These are phyloP conservation scores for Trichoderma koningiopsis DNA, from an alignment of 2,329 filamentous ascomycete genomes.

Conservation along the genomic window DNA sequence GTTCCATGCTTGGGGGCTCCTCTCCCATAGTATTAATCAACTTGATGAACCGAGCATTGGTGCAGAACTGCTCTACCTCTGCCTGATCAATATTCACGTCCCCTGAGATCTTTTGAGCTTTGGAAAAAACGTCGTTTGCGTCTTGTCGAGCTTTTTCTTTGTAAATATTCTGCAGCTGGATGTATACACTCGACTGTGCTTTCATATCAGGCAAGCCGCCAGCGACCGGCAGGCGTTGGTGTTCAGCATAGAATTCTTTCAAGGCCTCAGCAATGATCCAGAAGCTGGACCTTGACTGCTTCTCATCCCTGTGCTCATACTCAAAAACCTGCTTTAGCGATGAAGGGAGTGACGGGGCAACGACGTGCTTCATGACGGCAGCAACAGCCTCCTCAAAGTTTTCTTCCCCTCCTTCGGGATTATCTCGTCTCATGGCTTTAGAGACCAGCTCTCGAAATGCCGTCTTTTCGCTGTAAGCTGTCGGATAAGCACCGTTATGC, in stretches of 20 bases:
- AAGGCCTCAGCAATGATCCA: constrained; percentile 88
- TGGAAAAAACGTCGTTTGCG: constrained; percentile 69
- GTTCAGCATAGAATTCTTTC: constrained; percentile 71
- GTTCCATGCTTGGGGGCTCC: constrained; percentile 51
- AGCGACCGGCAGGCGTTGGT: constrained; percentile 76
- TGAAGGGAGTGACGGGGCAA: constrained; percentile 65
- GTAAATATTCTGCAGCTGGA: constrained; percentile 89
- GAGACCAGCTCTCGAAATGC: constrained; percentile 75
- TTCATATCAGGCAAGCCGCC: constrained; percentile 97
- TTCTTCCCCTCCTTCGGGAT: constrained; percentile 85
- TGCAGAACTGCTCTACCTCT: constrained; percentile 91
- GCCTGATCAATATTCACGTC: constrained; percentile 62
- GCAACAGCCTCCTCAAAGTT: constrained; percentile 93
- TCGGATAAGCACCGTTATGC: constrained; percentile 69
- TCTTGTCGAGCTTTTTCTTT: constrained; percentile 84
- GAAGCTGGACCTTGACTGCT: constrained; percentile 59
- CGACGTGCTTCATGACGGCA: constrained; percentile 86
- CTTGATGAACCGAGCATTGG: constrained; percentile 90
- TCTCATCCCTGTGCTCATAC: constrained; percentile 47
- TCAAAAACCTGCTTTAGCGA: constrained; percentile 78
- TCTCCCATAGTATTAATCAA: constrained; percentile 65
- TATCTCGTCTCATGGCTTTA: constrained; percentile 67
- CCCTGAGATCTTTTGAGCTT: constrained; percentile 56
- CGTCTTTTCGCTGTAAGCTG: constrained; percentile 80
- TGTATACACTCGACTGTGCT: constrained; percentile 85